Base-by-base conservation (phyloP, 2,329 filamentous ascomycete genomes). In the Paecilomyces niveus region DNA sequence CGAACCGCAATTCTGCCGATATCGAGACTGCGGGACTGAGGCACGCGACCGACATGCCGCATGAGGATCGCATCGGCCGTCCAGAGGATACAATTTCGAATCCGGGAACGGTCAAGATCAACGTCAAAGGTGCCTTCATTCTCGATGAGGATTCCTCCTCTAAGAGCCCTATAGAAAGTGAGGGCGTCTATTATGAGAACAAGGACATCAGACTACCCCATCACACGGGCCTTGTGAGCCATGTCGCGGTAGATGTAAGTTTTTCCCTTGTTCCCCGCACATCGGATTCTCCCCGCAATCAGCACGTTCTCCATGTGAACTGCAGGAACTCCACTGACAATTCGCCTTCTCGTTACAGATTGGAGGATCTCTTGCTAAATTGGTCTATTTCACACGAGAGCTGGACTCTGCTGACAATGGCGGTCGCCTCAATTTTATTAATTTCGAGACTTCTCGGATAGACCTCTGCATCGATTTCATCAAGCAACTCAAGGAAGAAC, bases 301-400 rank as follows among this genome's bases (percentile, higher is more conserved):
- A 54, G 60, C 53, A 54, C 31, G 21, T 55, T 24, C 18, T 24
- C 32, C 10, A 24, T 26, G 29, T 57, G 45, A 35, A 55, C 53
- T 15, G 53, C 10, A 24, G 50, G 13, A 24, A 29, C 21, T 26
- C 6, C 24, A 11, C 53, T 58, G 57, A 58, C 57, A 39, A 52
- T 18, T 31, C 31, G 10, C 33, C 26, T 15, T 31, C 31, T n/a
- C 18, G 35, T 32, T 1, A 32, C 51, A 96, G 90, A 97, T 99
- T 74, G 94, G 94, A 64, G 94, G 94, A 65, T 96, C 92, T 15
- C 81, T 99, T 33, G 92, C 92, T 64, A 99, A 99, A 78, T 85
- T 99, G 53, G 94, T 99, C 60, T 99, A 97, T 79, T 97, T 97
- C 71, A 94, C 92, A 18, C 89, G 90, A 64, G 94, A 97, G 75